A percentile compares a stretch with the other conserved stretches of the same genome.
phyloP scores from a whole-genome alignment of 305 asterid species.

The Rubia peregrina region DNA sequence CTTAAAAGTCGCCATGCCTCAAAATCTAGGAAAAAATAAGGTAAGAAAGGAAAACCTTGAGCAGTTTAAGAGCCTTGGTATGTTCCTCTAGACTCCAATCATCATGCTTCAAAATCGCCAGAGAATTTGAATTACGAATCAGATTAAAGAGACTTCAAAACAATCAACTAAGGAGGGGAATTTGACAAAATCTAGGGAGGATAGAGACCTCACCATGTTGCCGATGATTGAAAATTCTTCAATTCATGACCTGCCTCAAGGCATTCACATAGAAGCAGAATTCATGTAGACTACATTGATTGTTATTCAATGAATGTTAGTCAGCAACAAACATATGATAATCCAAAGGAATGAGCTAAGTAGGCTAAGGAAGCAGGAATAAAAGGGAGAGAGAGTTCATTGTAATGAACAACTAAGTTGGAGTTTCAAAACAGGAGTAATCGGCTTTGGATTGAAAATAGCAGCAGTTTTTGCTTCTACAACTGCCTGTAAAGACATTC shows the following conservation, averaged over 20 bases:
- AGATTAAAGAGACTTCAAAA: not conserved
- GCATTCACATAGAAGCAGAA: not conserved
- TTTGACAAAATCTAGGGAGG: slow-evolving; percentile 2
- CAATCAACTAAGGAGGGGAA: not conserved
- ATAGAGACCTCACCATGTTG: slow-evolving; percentile 46
- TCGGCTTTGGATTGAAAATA: slow-evolving; percentile 59
- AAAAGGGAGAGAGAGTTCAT: no score
- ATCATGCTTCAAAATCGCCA: slow-evolving; percentile 53
- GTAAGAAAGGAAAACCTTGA: slow-evolving; percentile 40
- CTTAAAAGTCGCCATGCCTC: not conserved
- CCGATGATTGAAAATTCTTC: slow-evolving; percentile 63
- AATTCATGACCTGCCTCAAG: not conserved
- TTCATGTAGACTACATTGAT: not conserved
- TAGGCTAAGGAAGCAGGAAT: no score
- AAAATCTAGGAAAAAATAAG: not conserved
- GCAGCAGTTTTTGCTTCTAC: slow-evolving; percentile 56
- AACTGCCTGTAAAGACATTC: slow-evolving; percentile 48
- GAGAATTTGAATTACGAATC: not conserved
- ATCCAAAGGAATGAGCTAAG: not conserved
- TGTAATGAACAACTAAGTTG: slow-evolving; percentile 33
- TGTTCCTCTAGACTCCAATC: slow-evolving; percentile 86
- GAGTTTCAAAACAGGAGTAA: slow-evolving; percentile 40
- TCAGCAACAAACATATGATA: not conserved
- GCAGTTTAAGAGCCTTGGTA: slow-evolving; percentile 61
- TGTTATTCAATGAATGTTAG: no score